Evolutionary conservation across 768 basidiomycete genomes (phyloP).

Genomic region (Ramaria rubella): DNA sequence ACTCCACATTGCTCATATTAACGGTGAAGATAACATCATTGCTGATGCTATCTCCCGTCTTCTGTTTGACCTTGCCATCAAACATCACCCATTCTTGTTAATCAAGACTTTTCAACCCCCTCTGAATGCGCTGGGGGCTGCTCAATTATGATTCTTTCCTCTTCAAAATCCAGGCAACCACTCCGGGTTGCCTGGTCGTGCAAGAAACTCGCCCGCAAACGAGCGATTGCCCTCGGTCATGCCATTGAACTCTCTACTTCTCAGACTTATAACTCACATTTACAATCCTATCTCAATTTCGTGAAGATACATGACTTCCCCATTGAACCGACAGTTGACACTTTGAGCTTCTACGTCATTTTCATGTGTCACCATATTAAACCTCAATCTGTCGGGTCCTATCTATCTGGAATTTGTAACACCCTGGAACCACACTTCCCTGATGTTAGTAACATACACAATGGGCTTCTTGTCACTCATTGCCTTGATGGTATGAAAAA

Average conservation of each 20-base stretch:
- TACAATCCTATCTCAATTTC: slow-evolving; percentile 31
- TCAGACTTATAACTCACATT: slow-evolving; percentile 23
- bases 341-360: background rate
- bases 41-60: background rate
- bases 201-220: slow-evolving; percentile 13
- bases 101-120: background rate
- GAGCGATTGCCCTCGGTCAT: slow-evolving; percentile 20
- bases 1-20: background rate
- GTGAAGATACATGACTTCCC: slow-evolving; percentile 23
- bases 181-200: slow-evolving; percentile 7
- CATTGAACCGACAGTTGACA: slow-evolving; percentile 21
- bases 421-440: background rate
- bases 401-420: slow-evolving; percentile 20
- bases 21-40: background rate
- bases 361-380: background rate
- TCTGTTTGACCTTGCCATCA: background rate
- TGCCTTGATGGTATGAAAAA: background rate
- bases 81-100: background rate
- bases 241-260: slow-evolving; percentile 19
- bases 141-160: background rate
- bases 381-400: background rate
- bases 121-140: background rate
- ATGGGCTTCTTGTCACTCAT: slow-evolving; percentile 19
- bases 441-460: background rate
- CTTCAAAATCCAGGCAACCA: slow-evolving; percentile 2